These are phyloP conservation scores for Erodium maritimum DNA, from an alignment of 345 rosid genomes.

Conservation along the genomic window DNA sequence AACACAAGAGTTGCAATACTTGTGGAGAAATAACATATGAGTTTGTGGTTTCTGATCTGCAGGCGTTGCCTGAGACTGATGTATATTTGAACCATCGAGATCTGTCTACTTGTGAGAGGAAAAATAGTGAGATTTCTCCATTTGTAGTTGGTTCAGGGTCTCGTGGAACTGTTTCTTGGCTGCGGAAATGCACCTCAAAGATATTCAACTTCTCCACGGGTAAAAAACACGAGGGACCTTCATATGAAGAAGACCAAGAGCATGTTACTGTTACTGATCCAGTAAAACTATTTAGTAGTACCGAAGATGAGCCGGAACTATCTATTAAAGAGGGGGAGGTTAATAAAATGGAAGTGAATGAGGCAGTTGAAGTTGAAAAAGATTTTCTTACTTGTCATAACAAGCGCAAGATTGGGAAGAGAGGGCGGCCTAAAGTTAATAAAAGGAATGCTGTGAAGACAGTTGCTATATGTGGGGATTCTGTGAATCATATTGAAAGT, in stretches of 20 bases:
- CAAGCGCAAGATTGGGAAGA: conserved; percentile 24
- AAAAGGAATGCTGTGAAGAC: conserved; percentile 65
- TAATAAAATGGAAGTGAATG: conserved; percentile 40
- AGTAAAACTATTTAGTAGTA: conserved; percentile 17
- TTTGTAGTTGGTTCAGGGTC: conserved; percentile 20
- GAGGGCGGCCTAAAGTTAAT: conserved; percentile 41
- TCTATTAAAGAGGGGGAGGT: conserved; percentile 36
- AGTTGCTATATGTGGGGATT: conserved; percentile 53
- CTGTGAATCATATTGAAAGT: conserved; percentile 31
- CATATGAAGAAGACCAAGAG: conserved; percentile 18
- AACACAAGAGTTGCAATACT: conserved; percentile 47
- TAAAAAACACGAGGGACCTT: conserved; percentile 24
- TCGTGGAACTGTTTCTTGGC: conserved; percentile 64
- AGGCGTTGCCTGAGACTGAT: conserved; percentile 31
- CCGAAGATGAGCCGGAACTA: conserved; percentile 29
- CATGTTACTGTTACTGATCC: conserved; percentile 23
- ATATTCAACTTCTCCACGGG: conserved; percentile 63
- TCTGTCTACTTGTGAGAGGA: conserved; percentile 12
- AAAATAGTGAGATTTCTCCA: conserved; percentile 30
- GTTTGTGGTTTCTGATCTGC: conserved; percentile 58
- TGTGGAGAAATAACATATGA: conserved; percentile 65
- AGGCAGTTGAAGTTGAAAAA: conserved; percentile 31
- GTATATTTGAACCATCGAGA: conserved; percentile 18
- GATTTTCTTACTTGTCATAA: conserved; percentile 40
- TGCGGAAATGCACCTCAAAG: conserved; percentile 75